Conservation (phyloP, 1,284 basidiomycete species). For the Microbotryum violaceum region DNA sequence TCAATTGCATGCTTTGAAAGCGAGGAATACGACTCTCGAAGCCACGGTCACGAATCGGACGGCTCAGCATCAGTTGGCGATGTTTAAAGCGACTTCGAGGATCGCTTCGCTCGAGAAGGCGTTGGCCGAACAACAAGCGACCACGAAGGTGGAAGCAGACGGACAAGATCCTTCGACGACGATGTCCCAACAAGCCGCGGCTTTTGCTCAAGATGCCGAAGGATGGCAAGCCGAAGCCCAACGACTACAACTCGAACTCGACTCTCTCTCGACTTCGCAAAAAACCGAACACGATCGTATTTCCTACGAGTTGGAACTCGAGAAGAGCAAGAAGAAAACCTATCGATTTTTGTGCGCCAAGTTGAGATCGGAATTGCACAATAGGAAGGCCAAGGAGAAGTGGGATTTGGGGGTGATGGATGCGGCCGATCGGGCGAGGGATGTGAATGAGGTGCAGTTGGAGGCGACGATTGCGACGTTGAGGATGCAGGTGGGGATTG, state of each 20-base stretch:
- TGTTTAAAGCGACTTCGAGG: constrained; percentile 6
- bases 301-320: not conserved
- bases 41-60: not conserved
- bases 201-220: constrained; percentile 13
- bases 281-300: not conserved
- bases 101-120: constrained; percentile 1
- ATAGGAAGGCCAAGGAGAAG: constrained; percentile 26
- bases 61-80: not conserved
- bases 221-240: constrained; percentile 30
- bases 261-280: not conserved
- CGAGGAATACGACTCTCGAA: constrained; percentile 7
- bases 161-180: too few relatives aligned
- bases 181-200: too few relatives aligned
- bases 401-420: constrained; percentile 30
- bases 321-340: constrained; percentile 9
- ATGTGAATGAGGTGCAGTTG: constrained; percentile 11
- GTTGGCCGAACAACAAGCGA: not conserved
- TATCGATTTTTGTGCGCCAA: constrained; percentile 21
- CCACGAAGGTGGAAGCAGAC: not conserved
- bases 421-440: constrained; percentile 21
- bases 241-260: constrained; percentile 14
- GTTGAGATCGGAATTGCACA: constrained; percentile 24
- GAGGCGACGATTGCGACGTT: constrained; percentile 9
- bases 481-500: constrained; percentile 10
- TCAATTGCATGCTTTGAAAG: constrained; percentile 23